Evolutionary conservation across 2,329 filamentous ascomycete genomes (phyloP), one percentile per base, ranked within the genome.

Genomic region (Exophiala oligosperma): DNA sequence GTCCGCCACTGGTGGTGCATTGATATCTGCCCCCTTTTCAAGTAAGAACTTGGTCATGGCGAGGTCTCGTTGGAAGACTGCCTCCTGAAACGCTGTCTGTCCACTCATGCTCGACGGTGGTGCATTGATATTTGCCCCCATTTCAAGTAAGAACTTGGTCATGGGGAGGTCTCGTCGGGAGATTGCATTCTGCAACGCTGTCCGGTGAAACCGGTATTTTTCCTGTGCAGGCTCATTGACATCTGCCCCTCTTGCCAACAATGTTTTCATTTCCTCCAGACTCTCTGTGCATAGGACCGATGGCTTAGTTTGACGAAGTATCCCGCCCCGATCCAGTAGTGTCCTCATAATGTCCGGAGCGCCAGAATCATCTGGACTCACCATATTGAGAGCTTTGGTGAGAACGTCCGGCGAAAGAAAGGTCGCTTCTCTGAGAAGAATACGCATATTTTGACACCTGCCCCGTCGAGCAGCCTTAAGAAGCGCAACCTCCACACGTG

Each of bases 11-110:
- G 65, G 49, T 23, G 46, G 47, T 28, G 71, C 69, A 55, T 60
- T 54, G 38, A 60, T 40, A 35, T 56, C 43, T 35, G 57, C 57
- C 35, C 49, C 53, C 24, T 49, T 32, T n/a, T 21, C 46, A 4
- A 61, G 38, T 5, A 61, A 40, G 21, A 26, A 37, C 26, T 59
- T 28, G 17, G 55, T 40, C 17, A 56, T 17, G 21, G 59, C 21
- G 24, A 52, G 1, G 21, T 59, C 6, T 40, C 46, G 48, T 35
- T 41, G 35, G 17, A 17, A 17, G 0, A 69, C 68, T 32, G 72
- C 72, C 9, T 57, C 67, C 56, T 70, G 64, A 11, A 73, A 61
- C 23, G 71, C 66, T 32, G 62, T 71, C 67, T 46, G 54, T 69
- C 59, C n/a, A 64, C 66, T 9, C 62, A 61, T 8, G 35, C 52